Conservation (phyloP, 2,329 filamentous ascomycete genomes). For the Teratosphaeria epicoccoides region DNA sequence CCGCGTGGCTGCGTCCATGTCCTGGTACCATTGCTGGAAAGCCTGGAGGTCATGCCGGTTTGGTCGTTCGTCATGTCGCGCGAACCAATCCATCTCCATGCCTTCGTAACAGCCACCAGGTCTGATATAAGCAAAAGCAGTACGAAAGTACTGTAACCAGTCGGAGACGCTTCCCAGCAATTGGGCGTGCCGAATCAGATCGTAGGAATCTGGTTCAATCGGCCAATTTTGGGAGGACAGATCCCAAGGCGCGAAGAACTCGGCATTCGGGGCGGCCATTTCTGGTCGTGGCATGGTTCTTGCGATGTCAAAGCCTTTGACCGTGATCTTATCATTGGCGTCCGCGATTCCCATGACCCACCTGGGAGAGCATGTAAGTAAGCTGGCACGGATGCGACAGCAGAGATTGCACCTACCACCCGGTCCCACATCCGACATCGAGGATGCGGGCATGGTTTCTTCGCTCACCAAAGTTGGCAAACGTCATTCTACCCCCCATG, state of each 20-base stretch:
- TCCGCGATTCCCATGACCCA: conserved; percentile 51
- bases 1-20: conserved; percentile 58
- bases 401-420: conserved; percentile 73
- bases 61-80: conserved; percentile 58
- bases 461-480: neutral
- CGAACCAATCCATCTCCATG: conserved; percentile 76
- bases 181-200: conserved; percentile 50
- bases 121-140: neutral
- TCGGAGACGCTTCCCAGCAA: neutral
- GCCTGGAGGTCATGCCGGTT: conserved; percentile 46
- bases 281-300: conserved; percentile 29
- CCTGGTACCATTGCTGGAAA: conserved; percentile 52
- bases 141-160: neutral
- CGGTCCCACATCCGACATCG: conserved; percentile 72
- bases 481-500: neutral
- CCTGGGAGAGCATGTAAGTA: neutral
- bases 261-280: neutral
- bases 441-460: conserved; percentile 40
- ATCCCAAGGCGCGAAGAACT: neutral
- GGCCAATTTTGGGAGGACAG: neutral
- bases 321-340: conserved; percentile 12
- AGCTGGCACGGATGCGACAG: too few species aligned
- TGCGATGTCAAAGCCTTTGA: conserved; percentile 40
- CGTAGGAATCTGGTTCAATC: neutral
- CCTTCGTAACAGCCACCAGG: conserved; percentile 46